phyloP scores from a whole-genome alignment of 768 basidiomycete species.

The Tricholoma flavovirens region DNA sequence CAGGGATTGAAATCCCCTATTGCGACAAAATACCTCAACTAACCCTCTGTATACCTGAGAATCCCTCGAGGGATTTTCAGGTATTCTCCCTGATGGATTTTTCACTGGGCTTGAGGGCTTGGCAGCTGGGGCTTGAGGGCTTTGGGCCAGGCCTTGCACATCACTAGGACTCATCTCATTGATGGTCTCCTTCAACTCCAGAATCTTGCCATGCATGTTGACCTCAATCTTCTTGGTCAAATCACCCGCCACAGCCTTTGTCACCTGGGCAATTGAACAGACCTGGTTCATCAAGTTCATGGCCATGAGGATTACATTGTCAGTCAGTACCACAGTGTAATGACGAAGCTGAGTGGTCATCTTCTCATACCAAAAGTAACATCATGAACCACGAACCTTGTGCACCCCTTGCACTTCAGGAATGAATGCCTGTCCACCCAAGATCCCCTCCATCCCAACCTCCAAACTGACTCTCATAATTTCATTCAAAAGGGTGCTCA shows the following conservation, averaged over 20 bases:
- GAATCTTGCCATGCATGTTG: conserved; percentile 88
- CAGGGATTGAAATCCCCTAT: no score
- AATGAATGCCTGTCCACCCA: conserved; percentile 69
- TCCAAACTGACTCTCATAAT: conserved; percentile 92
- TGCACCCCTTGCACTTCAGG: conserved; percentile 94
- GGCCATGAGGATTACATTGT: conserved; percentile 87
- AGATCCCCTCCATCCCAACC: conserved; percentile 87
- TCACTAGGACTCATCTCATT: no score
- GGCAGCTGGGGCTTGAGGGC: no score
- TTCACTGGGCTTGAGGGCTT: no score
- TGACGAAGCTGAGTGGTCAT: neutral
- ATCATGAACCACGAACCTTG: conserved; percentile 43
- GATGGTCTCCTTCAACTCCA: no score
- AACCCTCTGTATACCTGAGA: no score
- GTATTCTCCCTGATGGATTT: no score
- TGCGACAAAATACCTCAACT: no score
- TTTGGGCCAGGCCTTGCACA: no score
- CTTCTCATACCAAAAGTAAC: neutral
- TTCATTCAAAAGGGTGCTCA: conserved; percentile 70
- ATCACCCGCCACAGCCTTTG: conserved; percentile 91
- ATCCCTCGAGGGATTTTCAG: no score
- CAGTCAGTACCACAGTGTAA: conserved; percentile 50
- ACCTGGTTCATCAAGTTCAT: conserved; percentile 90
- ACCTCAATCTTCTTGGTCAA: conserved; percentile 72
- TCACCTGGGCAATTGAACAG: conserved; percentile 81